These are phyloP conservation scores for Schizophyllum amplum DNA, from an alignment of 1,284 basidiomycete species.

Conservation along the genomic window DNA sequence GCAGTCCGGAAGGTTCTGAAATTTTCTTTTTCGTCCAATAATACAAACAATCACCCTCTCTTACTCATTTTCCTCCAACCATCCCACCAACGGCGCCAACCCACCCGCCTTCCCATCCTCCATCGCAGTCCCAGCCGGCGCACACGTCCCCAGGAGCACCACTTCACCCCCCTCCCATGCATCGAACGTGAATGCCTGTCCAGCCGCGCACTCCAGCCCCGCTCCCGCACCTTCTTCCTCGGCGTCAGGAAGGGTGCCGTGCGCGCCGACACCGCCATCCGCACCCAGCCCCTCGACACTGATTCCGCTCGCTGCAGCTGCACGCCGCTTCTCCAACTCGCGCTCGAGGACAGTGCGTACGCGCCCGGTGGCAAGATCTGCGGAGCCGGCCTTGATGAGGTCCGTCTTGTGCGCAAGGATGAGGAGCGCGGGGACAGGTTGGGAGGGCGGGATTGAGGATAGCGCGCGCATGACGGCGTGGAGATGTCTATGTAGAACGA, in stretches of 20 bases:
- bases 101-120: slow-evolving; percentile 35
- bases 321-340: slow-evolving; percentile 68
- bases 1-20: no score
- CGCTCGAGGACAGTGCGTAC: slow-evolving; percentile 71
- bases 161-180: slow-evolving; percentile 78
- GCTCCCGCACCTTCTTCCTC: neutral
- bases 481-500: slow-evolving; percentile 44
- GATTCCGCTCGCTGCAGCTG: slow-evolving; percentile 52
- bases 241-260: no score
- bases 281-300: slow-evolving; percentile 64
- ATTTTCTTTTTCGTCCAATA: no score
- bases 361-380: slow-evolving; percentile 54
- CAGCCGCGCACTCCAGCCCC: slow-evolving; percentile 53
- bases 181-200: slow-evolving; percentile 54
- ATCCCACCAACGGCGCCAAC: slow-evolving; percentile 36
- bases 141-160: slow-evolving; percentile 52
- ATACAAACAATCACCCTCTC: neutral
- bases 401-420: slow-evolving; percentile 73
- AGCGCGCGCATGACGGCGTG: slow-evolving; percentile 61
- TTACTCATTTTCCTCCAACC: slow-evolving; percentile 44
- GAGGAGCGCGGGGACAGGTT: slow-evolving; percentile 45
- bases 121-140: slow-evolving; percentile 29
- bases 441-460: slow-evolving; percentile 65
- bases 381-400: slow-evolving; percentile 43
- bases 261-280: slow-evolving; percentile 47